Base-by-base conservation (phyloP, 495 filamentous ascomycete species). In the Hypoxylon trugodes region DNA sequence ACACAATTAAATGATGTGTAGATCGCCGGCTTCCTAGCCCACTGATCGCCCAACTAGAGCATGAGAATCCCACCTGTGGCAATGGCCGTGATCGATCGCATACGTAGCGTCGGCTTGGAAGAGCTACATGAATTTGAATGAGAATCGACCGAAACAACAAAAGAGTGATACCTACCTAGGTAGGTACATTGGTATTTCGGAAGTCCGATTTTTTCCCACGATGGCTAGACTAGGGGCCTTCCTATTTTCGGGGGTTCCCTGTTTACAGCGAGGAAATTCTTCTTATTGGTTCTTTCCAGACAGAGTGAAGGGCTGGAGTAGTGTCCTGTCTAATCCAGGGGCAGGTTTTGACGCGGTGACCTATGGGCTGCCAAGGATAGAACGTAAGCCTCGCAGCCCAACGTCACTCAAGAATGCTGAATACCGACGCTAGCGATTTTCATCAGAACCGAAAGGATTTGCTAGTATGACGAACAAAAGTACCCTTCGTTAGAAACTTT, bases 141-240 rank as follows among this genome's bases (percentile, higher is more conserved):
- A 57, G 24, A 46, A 4, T 24, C 13, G 32, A 21, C 38, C 22
- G 21, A 33, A 33, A 40, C 36, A 26, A 35, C 24, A 21, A 1
- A 18, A 47, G n/a, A 30, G 21, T 58, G 40, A 21, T 24, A 38
- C n/a, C n/a, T n/a, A n/a, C n/a, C n/a, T n/a, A n/a, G n/a, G n/a
- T n/a, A n/a, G n/a, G n/a, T n/a, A n/a, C n/a, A n/a, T n/a, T n/a
- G n/a, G n/a, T n/a, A n/a, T n/a, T 15, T 24, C 64, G 64, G 64
- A 67, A 53, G 58, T 61, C 64, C 64, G 64, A 43, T 6, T 33
- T 18, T 40, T 8, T 46, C 3, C 18, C 12, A 13, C 10, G 40
- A 40, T 32, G 45, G 6, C 35, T 41, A 42, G 33, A 26, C 10
- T 9, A 58, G 16, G 10, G 10, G n/a, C 10, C 25, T 35, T 41